Percentiles rank a stretch among this genome's conserved stretches.
Evolutionary conservation across 371 early-diverging fungal species (phyloP).

Genomic region (Mortierella sp.): DNA sequence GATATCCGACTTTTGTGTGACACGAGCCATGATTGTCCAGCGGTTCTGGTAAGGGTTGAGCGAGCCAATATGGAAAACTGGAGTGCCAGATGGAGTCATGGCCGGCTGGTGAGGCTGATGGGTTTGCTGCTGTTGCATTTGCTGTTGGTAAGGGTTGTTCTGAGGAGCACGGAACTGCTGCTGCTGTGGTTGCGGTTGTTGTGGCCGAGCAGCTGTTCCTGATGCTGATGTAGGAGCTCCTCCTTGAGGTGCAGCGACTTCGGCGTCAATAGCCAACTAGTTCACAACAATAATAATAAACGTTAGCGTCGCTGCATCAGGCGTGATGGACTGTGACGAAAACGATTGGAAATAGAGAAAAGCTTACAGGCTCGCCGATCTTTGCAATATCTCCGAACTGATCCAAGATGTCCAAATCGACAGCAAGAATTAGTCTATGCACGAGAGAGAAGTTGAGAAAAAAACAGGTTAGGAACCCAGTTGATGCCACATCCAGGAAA

Average conservation of each 20-base stretch:
- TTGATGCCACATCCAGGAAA: slow-evolving; percentile 17
- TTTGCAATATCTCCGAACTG: slow-evolving; percentile 50
- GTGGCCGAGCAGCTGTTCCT: slow-evolving; percentile 14
- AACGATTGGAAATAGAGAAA: background rate
- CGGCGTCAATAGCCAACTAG: slow-evolving; percentile 40
- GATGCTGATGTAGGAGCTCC: background rate
- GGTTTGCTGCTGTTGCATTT: slow-evolving; percentile 62
- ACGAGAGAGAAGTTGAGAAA: background rate
- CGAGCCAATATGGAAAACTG: slow-evolving; percentile 67
- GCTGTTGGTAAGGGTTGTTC: slow-evolving; percentile 33
- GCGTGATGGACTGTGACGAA: background rate
- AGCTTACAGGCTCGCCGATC: slow-evolving; percentile 62
- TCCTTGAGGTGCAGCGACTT: slow-evolving; percentile 18
- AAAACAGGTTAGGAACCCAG: slow-evolving; percentile 1
- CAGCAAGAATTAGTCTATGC: slow-evolving; percentile 32
- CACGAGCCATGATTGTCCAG: slow-evolving; percentile 95
- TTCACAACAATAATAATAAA: background rate
- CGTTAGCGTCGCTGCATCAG: background rate
- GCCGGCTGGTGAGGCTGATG: slow-evolving; percentile 56
- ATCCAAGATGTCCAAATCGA: slow-evolving; percentile 60
- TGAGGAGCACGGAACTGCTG: slow-evolving; percentile 7
- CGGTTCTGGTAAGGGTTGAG: slow-evolving; percentile 87
- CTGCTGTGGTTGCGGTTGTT: slow-evolving; percentile 24
- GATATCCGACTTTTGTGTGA: slow-evolving; percentile 87
- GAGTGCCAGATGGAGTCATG: slow-evolving; percentile 51